Evolutionary conservation across 331 rosid species (phyloP), one percentile per base, ranked within the genome.

Genomic region (Dryas integrifolia): DNA sequence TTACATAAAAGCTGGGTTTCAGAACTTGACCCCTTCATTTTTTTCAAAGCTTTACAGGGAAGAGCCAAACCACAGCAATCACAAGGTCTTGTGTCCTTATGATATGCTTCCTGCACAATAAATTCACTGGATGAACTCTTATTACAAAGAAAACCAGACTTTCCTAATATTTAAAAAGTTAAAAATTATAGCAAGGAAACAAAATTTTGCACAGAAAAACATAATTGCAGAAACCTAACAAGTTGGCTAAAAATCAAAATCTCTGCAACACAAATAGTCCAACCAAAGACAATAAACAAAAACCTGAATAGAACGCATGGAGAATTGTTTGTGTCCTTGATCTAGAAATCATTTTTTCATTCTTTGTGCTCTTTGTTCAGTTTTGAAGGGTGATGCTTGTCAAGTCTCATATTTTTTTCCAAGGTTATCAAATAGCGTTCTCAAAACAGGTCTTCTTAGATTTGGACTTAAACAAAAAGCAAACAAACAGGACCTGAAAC

Each of bases 31-130:
- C 84, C 91, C 82, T 86, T 95, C 53, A 77, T 65, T 80, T 79
- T 94, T 80, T 84, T 88, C 83, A 85, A 70, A 51, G 80, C 74
- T 79, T 88, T 95, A 82, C 79, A 81, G 50, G 85, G 87, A 55
- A 76, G 69, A 48, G 82, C 53, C 78, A 86, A 72, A 73, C 88
- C 88, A 83, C 98, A 95, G 72, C 96, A 89, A 64, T 87, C 90
- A 74, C 99, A 95, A 64, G 74, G 87, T 78, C 76, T 79, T 59
- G 87, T 46, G 67, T 85, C 86, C 72, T 76, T 81, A 48, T 43
- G 49, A 55, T 15, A 51, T 26, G 55, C 73, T 47, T 79, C 91
- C 99, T 95, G 97, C 84, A 79, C 24, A 76, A 75, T 60, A 65
- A 72, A 74, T 63, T 58, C 73, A 77, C 18, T 26, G 16, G 62